A percentile compares a stretch with the other conserved stretches of the same genome.
These are phyloP conservation scores for Mortierella alpina DNA, from an alignment of 192 early-diverging fungal genomes.

Conservation along the genomic window DNA sequence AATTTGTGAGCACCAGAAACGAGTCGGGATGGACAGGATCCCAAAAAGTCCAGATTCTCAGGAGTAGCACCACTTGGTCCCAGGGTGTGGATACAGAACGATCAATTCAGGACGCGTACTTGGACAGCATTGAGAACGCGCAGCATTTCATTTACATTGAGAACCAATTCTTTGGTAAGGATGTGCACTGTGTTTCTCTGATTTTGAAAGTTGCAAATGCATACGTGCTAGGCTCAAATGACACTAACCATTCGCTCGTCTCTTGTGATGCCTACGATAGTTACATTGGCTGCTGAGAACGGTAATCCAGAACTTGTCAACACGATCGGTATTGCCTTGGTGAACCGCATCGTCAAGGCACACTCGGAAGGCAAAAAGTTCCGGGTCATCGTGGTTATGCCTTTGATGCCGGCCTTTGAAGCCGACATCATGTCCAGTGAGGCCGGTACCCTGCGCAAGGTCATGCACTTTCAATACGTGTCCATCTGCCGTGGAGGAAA, in stretches of 20 bases:
- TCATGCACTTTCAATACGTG: constrained; percentile 87
- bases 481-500: constrained; percentile 84
- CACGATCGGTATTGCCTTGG: constrained; percentile 81
- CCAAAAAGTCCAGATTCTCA: constrained; percentile 73
- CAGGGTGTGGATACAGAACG: constrained; percentile 71
- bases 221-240: no score
- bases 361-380: constrained; percentile 75
- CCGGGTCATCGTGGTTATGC: constrained; percentile 86
- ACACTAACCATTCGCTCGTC: not conserved
- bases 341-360: constrained; percentile 80
- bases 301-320: constrained; percentile 76
- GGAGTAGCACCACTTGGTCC: constrained; percentile 80
- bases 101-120: constrained; percentile 89
- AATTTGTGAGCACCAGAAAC: constrained; percentile 71
- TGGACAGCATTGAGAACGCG: constrained; percentile 78
- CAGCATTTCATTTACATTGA: constrained; percentile 94
- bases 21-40: constrained; percentile 70
- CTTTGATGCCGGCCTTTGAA: constrained; percentile 89
- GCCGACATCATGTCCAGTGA: constrained; percentile 82
- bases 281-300: constrained; percentile 60
- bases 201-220: no score
- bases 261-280: constrained; percentile 38
- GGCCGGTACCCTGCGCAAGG: constrained; percentile 75
- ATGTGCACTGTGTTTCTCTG: not conserved
- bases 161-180: constrained; percentile 92